A percentile compares a stretch with the other conserved stretches of the same genome.
These are phyloP conservation scores for Mortierella sp. DNA, from an alignment of 371 early-diverging fungal species.

Conservation along the genomic window DNA sequence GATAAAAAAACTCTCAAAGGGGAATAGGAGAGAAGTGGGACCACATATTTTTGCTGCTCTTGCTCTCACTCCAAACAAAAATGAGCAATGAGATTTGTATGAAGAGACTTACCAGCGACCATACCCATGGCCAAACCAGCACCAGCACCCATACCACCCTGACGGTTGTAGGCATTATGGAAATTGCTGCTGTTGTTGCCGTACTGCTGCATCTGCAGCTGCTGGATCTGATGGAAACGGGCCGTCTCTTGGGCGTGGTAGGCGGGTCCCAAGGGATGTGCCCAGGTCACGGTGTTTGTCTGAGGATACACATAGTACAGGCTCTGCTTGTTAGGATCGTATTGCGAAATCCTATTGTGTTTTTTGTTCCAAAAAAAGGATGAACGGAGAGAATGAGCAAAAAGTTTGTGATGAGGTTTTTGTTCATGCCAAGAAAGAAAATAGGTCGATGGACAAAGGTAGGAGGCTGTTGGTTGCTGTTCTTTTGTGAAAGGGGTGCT, in stretches of 20 bases:
- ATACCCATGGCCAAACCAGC: conserved; percentile 49
- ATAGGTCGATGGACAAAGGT: background rate
- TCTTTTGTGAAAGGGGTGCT: background rate
- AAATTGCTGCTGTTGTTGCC: conserved; percentile 17
- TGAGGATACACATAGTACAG: conserved; percentile 53
- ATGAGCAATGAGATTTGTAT: background rate
- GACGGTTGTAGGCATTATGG: conserved; percentile 36
- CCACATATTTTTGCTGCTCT: background rate
- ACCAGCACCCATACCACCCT: conserved; percentile 44
- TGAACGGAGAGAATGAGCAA: background rate
- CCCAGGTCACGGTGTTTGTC: conserved; percentile 44
- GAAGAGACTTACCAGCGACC: conserved; percentile 34
- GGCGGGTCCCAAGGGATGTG: conserved; percentile 35
- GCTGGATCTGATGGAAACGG: conserved; percentile 43
- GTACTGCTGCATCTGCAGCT: conserved; percentile 28
- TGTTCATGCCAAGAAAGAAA: background rate
- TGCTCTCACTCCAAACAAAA: background rate
- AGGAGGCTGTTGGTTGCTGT: background rate
- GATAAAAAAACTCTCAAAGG: background rate
- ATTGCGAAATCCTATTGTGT: conserved; percentile 46
- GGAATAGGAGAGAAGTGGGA: background rate
- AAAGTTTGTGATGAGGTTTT: no score
- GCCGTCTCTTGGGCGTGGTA: conserved; percentile 43
- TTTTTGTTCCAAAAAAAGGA: background rate
- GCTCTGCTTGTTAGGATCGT: conserved; percentile 40